Percentiles rank a stretch among this genome's conserved stretches.
phyloP scores from a whole-genome alignment of 768 basidiomycete genomes.

The Coprinopsis cinerea region DNA sequence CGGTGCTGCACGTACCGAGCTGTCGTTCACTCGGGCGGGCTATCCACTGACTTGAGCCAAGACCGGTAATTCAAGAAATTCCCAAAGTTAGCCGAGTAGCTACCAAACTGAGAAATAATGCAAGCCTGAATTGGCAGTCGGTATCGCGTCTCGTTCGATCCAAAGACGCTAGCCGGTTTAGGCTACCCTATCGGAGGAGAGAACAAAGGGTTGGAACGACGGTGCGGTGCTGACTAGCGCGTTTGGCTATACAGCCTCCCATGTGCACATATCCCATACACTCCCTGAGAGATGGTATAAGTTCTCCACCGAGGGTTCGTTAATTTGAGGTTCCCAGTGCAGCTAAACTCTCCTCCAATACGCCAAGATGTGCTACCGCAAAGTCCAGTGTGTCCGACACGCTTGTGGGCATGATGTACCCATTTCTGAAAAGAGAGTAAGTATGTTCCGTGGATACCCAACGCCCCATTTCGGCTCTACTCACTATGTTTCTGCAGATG shows the following conservation, averaged over 20 bases:
- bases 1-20: background rate
- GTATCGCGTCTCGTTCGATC: background rate
- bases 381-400: conserved; percentile 30
- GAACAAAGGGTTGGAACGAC: background rate
- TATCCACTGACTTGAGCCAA: background rate
- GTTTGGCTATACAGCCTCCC: background rate
- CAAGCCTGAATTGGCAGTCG: background rate
- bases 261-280: too few species aligned
- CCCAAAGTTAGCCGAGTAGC: background rate
- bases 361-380: conserved; percentile 38
- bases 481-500: conserved; percentile 25
- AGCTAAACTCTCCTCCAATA: background rate
- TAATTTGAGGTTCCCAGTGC: background rate
- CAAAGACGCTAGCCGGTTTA: background rate
- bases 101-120: background rate
- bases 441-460: background rate
- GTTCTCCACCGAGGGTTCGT: background rate
- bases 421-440: conserved; percentile 21
- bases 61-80: background rate
- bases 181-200: background rate
- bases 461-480: conserved; percentile 11
- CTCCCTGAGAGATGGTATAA: too few species aligned
- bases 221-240: too few species aligned
- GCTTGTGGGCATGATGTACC: conserved; percentile 32
- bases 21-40: background rate